Base-by-base conservation (phyloP, 148 eudicot genomes). In the Cornus kousa region DNA sequence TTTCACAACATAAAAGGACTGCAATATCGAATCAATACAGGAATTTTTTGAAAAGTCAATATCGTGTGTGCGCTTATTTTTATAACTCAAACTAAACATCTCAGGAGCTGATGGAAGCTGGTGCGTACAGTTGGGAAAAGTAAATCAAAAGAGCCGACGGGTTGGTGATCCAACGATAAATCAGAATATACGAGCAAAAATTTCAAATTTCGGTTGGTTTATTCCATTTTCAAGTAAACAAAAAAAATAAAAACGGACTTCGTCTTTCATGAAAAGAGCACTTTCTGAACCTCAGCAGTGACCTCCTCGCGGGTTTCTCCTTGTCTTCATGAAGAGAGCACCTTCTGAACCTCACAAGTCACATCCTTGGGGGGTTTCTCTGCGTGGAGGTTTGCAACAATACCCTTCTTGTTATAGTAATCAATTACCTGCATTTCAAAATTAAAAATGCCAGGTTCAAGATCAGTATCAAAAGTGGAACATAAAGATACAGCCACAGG, bases 311-410 rank as follows among this genome's bases (percentile, higher is more conserved):
- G 5, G 37, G 37, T 35, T 2, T 2, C 3, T 2, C 37, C 53
- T 48, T 57, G 19, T 57, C 64, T 57, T 12, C 64, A 57, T 17
- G 64, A 57, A 57, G 64, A 35, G 37, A 57, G 64, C 17, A 57
- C 64, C 64, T 57, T 57, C 5, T 57, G 64, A 57, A 57, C 64
- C 20, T 57, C 64, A 57, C 22, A 20, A 35, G 37, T 35, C 20
- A 57, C 62, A 2, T 62, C 66, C 8, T 62, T 62, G 1, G 66
- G 66, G 66, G 66, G 66, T 62, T 20, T 62, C 82, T 92, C 97
- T 0, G 97, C 97, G 53, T 88, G 92, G 67, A 92, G 87, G 88
- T 88, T 89, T 11, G 89, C 79, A 60, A 90, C 86, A 7, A 84
- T 81, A 39, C 78, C 78, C 89, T 92, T 92, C 85, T 84, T 84